Conservation (phyloP, 2,329 filamentous ascomycete species). For the Colletotrichum sp. region DNA sequence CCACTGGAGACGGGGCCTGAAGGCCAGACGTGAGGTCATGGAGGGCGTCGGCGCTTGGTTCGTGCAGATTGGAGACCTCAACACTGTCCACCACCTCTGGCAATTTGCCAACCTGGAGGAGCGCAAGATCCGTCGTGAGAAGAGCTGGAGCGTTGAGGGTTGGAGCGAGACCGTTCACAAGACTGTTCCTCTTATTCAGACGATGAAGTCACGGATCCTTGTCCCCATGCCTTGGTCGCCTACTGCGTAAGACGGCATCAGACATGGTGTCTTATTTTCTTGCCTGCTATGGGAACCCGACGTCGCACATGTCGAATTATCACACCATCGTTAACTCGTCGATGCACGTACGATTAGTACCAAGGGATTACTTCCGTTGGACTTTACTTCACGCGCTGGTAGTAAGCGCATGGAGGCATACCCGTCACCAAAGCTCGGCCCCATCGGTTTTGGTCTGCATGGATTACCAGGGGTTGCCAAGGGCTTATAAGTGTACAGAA, state of each 20-base stretch:
- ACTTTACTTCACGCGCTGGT: background rate
- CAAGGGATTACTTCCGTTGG: background rate
- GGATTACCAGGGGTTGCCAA: background rate
- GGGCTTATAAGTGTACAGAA: constrained; percentile 12
- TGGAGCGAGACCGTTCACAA: constrained; percentile 99
- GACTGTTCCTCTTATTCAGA: constrained; percentile 95
- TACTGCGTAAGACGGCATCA: constrained; percentile 64
- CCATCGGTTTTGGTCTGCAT: background rate
- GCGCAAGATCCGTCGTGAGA: constrained; percentile 85
- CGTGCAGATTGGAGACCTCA: constrained; percentile 95
- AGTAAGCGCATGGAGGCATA: background rate
- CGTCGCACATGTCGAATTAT: background rate
- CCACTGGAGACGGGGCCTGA: constrained; percentile 92
- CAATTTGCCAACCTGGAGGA: constrained; percentile 98
- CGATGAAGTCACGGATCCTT: constrained; percentile 92
- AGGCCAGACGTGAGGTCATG: constrained; percentile 94
- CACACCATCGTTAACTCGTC: background rate
- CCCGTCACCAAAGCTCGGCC: background rate
- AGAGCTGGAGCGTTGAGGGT: constrained; percentile 93
- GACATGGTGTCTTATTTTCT: background rate
- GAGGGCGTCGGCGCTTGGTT: constrained; percentile 99
- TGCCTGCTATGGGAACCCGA: background rate
- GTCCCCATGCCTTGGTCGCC: constrained; percentile 97
- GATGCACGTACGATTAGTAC: background rate
- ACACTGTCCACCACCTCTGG: constrained; percentile 98